Conservation (phyloP, 805 yeast species). For the Ogataea degrootiae region DNA sequence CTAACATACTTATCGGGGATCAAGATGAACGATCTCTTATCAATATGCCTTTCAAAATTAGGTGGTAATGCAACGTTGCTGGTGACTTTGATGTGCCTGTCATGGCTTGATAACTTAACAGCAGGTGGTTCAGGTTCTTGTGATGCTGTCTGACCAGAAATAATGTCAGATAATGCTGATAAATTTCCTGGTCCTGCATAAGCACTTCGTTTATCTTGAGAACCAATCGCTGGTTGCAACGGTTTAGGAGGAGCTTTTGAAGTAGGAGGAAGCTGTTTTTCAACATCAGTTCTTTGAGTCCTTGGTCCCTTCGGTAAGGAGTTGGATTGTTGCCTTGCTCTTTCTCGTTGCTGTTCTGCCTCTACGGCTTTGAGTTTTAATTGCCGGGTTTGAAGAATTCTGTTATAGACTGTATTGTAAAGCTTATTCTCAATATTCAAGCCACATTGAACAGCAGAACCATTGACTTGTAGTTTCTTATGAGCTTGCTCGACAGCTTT, state of each 20-base stretch:
- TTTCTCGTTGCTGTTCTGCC: conserved; percentile 13
- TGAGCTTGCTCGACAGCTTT: conserved; percentile 39
- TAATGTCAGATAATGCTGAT: conserved; percentile 2
- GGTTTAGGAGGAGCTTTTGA: neutral
- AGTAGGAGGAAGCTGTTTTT: neutral
- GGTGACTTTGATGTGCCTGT: conserved; percentile 26
- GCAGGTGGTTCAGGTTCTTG: conserved; percentile 6
- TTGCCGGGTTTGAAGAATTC: conserved; percentile 32
- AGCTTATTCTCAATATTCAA: conserved; percentile 41
- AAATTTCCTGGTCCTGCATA: neutral
- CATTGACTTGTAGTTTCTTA: conserved; percentile 42
- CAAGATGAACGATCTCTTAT: conserved; percentile 53
- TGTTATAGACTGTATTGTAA: conserved; percentile 29
- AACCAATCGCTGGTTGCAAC: neutral
- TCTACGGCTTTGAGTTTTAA: conserved; percentile 29
- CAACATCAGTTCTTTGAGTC: neutral
- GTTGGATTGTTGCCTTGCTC: conserved; percentile 3
- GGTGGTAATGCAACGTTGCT: conserved; percentile 36
- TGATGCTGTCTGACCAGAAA: conserved; percentile 9
- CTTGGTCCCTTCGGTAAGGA: conserved; percentile 1
- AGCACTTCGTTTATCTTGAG: neutral
- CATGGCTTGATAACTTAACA: conserved; percentile 24
- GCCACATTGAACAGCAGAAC: conserved; percentile 48
- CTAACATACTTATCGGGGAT: conserved; percentile 49
- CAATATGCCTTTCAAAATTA: conserved; percentile 45